Evolutionary conservation across 169 alveolate genomes (phyloP).

Genomic region (Eimeria acervulina): DNA sequence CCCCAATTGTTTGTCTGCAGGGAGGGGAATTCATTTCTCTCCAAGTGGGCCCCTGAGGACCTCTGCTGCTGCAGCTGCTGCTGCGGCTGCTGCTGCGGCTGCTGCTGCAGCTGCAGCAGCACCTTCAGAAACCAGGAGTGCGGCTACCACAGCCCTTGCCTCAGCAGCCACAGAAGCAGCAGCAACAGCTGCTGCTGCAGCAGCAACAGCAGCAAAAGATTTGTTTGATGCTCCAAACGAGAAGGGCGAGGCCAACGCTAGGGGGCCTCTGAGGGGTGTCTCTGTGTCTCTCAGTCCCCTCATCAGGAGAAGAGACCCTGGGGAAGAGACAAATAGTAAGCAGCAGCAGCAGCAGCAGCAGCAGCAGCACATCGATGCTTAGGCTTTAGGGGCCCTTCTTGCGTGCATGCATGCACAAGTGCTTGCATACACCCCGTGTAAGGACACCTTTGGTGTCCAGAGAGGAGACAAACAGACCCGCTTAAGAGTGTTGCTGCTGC

Average conservation of each 20-base stretch:
- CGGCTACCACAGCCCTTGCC: background rate
- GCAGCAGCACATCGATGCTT: too few relatives aligned
- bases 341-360: too few relatives aligned
- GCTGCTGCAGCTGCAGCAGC: background rate
- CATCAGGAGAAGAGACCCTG: background rate
- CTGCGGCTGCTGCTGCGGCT: background rate
- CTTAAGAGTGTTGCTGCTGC: background rate
- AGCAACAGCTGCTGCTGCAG: background rate
- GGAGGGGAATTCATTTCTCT: too few relatives aligned
- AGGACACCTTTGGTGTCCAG: too few relatives aligned
- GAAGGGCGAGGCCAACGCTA: background rate
- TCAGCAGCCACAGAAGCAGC: background rate
- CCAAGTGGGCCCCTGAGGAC: too few relatives aligned
- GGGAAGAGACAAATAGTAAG: background rate
- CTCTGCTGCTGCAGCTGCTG: too few relatives aligned
- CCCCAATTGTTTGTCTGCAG: too few relatives aligned
- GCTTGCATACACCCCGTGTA: too few relatives aligned
- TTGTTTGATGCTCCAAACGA: background rate
- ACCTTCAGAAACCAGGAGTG: too few relatives aligned
- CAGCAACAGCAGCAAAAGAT: background rate
- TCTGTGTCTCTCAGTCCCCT: constrained; percentile 5
- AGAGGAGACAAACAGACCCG: too few relatives aligned
- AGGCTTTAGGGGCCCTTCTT: too few relatives aligned
- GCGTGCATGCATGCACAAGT: too few relatives aligned
- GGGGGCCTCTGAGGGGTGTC: background rate